These are phyloP conservation scores for Selaginella tamariscina DNA, from an alignment of 75 land plant genomes.

Conservation along the genomic window DNA sequence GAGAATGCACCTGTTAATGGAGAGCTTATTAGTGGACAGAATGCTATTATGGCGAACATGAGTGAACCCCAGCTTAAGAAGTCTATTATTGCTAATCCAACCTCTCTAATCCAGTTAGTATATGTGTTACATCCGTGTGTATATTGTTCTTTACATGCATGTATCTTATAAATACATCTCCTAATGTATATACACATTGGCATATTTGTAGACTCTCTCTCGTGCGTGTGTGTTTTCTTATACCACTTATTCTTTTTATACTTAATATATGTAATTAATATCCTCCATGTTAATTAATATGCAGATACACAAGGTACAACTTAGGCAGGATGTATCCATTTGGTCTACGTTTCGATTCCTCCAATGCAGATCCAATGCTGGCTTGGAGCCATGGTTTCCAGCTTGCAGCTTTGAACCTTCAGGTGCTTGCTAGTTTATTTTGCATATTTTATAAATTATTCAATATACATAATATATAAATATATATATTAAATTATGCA, in stretches of 20 bases:
- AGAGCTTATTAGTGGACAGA: slow-evolving; percentile 17
- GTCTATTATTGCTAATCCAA: slow-evolving; percentile 14
- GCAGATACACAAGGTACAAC: slow-evolving; percentile 27
- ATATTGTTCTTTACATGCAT: not conserved
- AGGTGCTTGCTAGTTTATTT: too few relatives aligned
- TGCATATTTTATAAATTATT: too few relatives aligned
- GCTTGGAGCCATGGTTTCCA: slow-evolving; percentile 36
- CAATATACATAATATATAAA: too few relatives aligned
- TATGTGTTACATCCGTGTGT: too few relatives aligned
- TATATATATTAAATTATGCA: too few relatives aligned
- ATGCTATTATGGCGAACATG: slow-evolving; percentile 33
- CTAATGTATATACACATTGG: too few relatives aligned
- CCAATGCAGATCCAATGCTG: slow-evolving; percentile 33
- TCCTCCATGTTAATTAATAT: too few relatives aligned
- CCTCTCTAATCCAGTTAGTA: slow-evolving; percentile 25
- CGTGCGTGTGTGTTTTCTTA: not conserved
- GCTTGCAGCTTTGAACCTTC: slow-evolving; percentile 26
- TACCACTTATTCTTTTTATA: not conserved
- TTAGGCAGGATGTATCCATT: slow-evolving; percentile 31
- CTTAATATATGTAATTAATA: too few relatives aligned
- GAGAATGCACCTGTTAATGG: slow-evolving; percentile 20
- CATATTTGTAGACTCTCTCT: not conserved
- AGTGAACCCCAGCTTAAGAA: slow-evolving; percentile 32
- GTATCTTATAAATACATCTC: too few relatives aligned
- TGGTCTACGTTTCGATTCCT: slow-evolving; percentile 33